Evolutionary conservation across 148 eudicot genomes (phyloP).

Genomic region (Fagopyrum esculentum): DNA sequence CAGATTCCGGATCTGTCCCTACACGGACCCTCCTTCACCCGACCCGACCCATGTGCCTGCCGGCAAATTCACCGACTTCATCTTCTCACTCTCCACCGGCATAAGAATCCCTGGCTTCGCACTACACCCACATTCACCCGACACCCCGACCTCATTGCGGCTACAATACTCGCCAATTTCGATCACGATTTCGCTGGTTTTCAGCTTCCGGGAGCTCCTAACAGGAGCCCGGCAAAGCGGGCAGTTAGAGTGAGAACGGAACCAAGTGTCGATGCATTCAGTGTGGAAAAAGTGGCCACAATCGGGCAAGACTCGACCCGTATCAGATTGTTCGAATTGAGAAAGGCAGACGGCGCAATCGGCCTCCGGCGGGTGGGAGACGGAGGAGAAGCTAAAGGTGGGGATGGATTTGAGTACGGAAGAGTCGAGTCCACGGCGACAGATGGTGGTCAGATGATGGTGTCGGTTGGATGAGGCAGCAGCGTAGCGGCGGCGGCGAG

Average conservation of each 20-base stretch:
- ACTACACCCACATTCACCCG: too few relatives aligned
- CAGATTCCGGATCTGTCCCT: too few relatives aligned
- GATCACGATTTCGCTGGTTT: too few relatives aligned
- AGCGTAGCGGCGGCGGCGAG: conserved; percentile 60
- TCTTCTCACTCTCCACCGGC: too few relatives aligned
- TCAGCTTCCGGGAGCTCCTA: background rate
- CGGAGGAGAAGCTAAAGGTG: background rate
- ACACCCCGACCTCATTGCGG: too few relatives aligned
- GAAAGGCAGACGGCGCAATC: conserved; percentile 13
- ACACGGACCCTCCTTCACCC: too few relatives aligned
- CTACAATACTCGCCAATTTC: too few relatives aligned
- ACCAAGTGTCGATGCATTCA: conserved; percentile 12
- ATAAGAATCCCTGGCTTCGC: too few relatives aligned
- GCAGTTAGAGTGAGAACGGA: background rate
- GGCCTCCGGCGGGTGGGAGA: background rate
- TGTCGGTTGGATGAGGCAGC: conserved; percentile 40
- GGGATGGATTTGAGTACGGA: conserved; percentile 5
- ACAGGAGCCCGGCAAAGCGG: conserved; percentile 10
- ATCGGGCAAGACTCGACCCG: conserved; percentile 4
- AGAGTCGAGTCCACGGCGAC: conserved; percentile 9
- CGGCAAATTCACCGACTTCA: too few relatives aligned
- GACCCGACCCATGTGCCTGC: too few relatives aligned
- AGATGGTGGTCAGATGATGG: conserved; percentile 19
- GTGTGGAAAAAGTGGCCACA: conserved; percentile 5
- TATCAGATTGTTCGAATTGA: conserved; percentile 2